Percentiles rank a stretch among this genome's conserved stretches.
Conservation (phyloP, 1,284 basidiomycete species). For the Boletus sp. region DNA sequence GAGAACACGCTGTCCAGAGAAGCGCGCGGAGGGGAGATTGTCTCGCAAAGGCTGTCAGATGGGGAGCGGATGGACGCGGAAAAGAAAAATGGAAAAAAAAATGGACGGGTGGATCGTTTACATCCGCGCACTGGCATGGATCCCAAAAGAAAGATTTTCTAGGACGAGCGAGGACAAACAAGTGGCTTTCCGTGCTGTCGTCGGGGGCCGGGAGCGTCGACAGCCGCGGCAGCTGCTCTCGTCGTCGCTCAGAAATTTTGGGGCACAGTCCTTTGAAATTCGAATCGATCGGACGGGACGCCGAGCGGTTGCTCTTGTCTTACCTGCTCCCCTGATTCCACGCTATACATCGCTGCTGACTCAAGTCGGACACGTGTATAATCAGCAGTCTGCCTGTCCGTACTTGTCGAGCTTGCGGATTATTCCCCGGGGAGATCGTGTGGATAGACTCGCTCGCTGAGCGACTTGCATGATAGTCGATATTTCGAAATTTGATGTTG, state of each 20-base stretch:
- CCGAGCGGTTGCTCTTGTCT: conserved; percentile 10
- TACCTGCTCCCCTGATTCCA: conserved; percentile 4
- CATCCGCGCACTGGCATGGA: conserved; percentile 31
- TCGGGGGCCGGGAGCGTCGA: conserved; percentile 27
- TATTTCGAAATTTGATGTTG: conserved; percentile 15
- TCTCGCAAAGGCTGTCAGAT: conserved; percentile 6
- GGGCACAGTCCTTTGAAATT: conserved; percentile 33
- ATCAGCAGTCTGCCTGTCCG: background rate
- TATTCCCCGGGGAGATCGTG: conserved; percentile 1
- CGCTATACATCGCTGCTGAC: conserved; percentile 1
- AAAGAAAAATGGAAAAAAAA: conserved; percentile 26
- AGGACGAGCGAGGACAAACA: conserved; percentile 18
- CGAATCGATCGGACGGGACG: conserved; percentile 11
- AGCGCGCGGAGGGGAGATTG: conserved; percentile 7
- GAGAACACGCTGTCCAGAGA: conserved; percentile 9
- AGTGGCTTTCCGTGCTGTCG: conserved; percentile 24
- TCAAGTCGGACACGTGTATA: background rate
- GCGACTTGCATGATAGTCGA: conserved; percentile 4
- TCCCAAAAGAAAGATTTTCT: conserved; percentile 21
- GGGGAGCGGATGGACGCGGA: conserved; percentile 27
- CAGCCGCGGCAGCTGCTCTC: conserved; percentile 21
- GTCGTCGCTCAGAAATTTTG: conserved; percentile 26
- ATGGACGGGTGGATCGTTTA: conserved; percentile 20
- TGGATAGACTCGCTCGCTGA: background rate
- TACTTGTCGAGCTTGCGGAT: conserved; percentile 4